These are phyloP conservation scores for Sporothrix humicola DNA, from an alignment of 2,329 filamentous ascomycete species.

Conservation along the genomic window DNA sequence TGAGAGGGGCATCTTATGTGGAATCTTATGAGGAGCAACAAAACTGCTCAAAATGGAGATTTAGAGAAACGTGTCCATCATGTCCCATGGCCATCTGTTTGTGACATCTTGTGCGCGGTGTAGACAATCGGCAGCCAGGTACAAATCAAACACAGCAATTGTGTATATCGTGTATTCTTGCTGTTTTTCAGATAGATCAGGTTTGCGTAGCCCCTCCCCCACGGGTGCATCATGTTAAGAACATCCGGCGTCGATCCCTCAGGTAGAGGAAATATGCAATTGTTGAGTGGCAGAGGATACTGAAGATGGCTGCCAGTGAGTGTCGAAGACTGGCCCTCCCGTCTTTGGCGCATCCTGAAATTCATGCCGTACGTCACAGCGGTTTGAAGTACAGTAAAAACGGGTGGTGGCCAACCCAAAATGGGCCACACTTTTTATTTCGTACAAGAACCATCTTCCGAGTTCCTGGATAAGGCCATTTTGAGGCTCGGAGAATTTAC, in stretches of 20 bases:
- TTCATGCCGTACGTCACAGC: conserved; percentile 21
- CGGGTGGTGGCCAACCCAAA: not conserved
- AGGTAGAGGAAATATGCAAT: not conserved
- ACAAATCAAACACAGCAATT: not conserved
- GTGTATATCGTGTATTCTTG: not conserved
- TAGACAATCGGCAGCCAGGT: not conserved
- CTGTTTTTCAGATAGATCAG: no score
- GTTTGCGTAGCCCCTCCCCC: not conserved
- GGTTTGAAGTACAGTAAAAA: conserved; percentile 12
- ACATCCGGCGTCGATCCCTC: conserved; percentile 24
- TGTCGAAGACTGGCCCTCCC: no score
- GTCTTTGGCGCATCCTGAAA: not conserved
- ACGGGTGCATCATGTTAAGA: not conserved
- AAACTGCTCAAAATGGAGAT: not conserved
- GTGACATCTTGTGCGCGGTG: not conserved
- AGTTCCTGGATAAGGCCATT: conserved; percentile 20
- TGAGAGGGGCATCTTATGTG: not conserved
- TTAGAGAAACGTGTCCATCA: conserved; percentile 4
- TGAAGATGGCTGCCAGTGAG: no score
- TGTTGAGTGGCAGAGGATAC: not conserved
- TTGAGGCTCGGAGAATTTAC: conserved; percentile 9
- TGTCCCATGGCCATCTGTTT: conserved; percentile 5
- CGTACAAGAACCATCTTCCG: conserved; percentile 12
- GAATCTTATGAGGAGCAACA: not conserved
- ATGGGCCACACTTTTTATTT: not conserved